phyloP scores from a whole-genome alignment of 352 stramenopile species.

The Phytopythium delawarense region DNA sequence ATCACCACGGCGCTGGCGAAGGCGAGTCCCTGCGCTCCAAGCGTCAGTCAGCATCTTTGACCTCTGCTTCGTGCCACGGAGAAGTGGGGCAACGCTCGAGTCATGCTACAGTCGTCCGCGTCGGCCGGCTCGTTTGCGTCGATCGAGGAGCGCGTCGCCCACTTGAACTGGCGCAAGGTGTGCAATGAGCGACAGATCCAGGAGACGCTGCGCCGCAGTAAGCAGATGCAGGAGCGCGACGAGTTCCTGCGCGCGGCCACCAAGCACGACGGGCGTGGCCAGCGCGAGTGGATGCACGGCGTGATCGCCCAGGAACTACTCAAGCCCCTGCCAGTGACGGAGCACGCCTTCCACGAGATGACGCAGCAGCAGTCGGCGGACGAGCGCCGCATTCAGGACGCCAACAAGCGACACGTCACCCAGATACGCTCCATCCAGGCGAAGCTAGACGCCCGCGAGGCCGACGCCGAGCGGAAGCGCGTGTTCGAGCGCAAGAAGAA shows the following conservation, averaged over 20 bases:
- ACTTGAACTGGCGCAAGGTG: conserved; percentile 68
- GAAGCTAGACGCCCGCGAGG: conserved; percentile 47
- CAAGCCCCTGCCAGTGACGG: conserved; percentile 47
- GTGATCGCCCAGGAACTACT: conserved; percentile 55
- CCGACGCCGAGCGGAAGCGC: conserved; percentile 34
- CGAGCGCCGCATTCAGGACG: conserved; percentile 23
- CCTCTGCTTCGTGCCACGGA: neutral
- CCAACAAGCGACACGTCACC: conserved; percentile 32
- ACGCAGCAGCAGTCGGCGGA: conserved; percentile 21
- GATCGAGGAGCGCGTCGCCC: conserved; percentile 58
- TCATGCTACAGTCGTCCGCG: conserved; percentile 14
- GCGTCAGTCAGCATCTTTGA: neutral
- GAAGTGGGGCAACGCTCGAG: neutral
- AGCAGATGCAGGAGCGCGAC: conserved; percentile 61
- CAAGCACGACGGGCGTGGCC: conserved; percentile 33
- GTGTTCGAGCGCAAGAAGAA: conserved; percentile 71
- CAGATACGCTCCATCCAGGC: conserved; percentile 48
- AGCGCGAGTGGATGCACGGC: conserved; percentile 40
- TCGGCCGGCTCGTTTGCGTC: conserved; percentile 37
- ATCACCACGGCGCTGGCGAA: too few relatives aligned
- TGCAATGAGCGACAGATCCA: conserved; percentile 74
- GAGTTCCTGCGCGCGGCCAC: conserved; percentile 43
- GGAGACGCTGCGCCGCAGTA: conserved; percentile 44
- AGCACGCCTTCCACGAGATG: conserved; percentile 29
- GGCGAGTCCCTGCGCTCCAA: neutral